phyloP scores from a whole-genome alignment of 2,329 filamentous ascomycete genomes.

The Talaromyces sp. region DNA sequence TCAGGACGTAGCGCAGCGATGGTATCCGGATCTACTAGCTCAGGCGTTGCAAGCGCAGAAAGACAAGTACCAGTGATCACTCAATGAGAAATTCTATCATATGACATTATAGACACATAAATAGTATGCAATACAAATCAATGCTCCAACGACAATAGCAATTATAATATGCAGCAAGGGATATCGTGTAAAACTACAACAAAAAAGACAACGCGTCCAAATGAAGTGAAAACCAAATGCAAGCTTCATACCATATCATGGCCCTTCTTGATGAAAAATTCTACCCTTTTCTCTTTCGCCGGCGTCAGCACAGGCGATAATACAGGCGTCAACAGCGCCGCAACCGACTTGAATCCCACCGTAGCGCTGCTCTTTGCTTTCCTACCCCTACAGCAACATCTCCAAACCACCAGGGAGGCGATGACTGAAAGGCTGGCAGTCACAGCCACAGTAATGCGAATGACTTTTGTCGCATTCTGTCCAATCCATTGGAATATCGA shows the following conservation, averaged over 20 bases:
- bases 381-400: constrained; percentile 1
- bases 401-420: constrained; percentile 8
- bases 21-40: constrained; percentile 35
- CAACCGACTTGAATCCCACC: constrained; percentile 5
- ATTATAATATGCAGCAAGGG: constrained; percentile 3
- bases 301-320: background rate
- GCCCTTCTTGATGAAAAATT: background rate
- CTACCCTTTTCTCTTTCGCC: background rate
- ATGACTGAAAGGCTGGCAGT: background rate
- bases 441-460: background rate
- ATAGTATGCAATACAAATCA: background rate
- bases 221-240: background rate
- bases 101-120: background rate
- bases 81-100: background rate
- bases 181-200: constrained; percentile 4
- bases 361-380: constrained; percentile 3
- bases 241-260: constrained; percentile 11
- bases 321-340: constrained; percentile 1
- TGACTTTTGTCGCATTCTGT: constrained; percentile 6
- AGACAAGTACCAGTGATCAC: constrained; percentile 17
- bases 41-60: constrained; percentile 29
- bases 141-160: background rate
- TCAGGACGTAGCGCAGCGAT: constrained; percentile 36
- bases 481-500: constrained; percentile 13
- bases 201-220: background rate